Percentiles rank a stretch among this genome's conserved stretches.
Evolutionary conservation across 352 stramenopile genomes (phyloP).

Genomic region (Pythium inflatum): DNA sequence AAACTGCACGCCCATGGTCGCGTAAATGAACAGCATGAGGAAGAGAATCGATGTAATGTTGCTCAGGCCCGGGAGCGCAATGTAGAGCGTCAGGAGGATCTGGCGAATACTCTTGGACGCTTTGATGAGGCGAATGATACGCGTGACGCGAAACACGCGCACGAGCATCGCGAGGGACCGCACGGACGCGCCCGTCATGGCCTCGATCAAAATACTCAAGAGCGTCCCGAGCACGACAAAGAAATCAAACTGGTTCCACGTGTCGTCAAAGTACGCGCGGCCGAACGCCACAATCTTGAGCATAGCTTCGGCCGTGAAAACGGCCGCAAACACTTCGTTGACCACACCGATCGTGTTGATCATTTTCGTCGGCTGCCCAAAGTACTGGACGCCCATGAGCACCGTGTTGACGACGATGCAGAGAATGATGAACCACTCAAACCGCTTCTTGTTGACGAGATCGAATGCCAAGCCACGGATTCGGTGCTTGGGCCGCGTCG

Average conservation of each 20-base stretch:
- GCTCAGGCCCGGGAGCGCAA: conserved; percentile 83
- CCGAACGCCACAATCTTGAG: conserved; percentile 88
- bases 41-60: conserved; percentile 93
- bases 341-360: conserved; percentile 57
- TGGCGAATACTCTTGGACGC: conserved; percentile 87
- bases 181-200: conserved; percentile 57
- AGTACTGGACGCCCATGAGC: conserved; percentile 87
- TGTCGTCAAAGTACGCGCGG: conserved; percentile 80
- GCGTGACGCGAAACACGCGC: conserved; percentile 90
- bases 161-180: conserved; percentile 87
- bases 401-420: conserved; percentile 92
- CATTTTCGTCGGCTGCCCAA: conserved; percentile 74
- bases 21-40: conserved; percentile 94
- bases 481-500: conserved; percentile 53
- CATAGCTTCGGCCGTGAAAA: conserved; percentile 90
- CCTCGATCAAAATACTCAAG: conserved; percentile 60
- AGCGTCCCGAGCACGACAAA: conserved; percentile 76
- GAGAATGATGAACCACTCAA: conserved; percentile 89
- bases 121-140: conserved; percentile 83
- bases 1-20: conserved; percentile 92
- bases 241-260: conserved; percentile 92
- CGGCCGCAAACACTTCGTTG: conserved; percentile 86
- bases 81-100: conserved; percentile 92
- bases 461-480: conserved; percentile 68
- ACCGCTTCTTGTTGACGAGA: conserved; percentile 62